A percentile compares a stretch with the other conserved stretches of the same genome.
These are phyloP conservation scores for Eremothecium coryli DNA, from an alignment of 1,139 yeast genomes.

Conservation along the genomic window DNA sequence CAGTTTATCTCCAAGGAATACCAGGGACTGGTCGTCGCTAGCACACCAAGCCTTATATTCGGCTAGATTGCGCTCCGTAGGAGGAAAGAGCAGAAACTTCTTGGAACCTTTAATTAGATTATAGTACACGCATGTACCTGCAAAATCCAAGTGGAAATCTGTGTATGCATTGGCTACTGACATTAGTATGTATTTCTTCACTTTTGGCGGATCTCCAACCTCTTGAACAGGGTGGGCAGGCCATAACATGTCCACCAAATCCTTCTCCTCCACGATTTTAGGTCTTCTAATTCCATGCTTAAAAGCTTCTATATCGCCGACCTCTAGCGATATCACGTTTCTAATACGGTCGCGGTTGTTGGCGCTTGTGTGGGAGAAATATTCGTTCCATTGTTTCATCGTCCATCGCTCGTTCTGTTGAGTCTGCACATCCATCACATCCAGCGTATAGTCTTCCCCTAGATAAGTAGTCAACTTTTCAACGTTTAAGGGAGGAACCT, in stretches of 20 bases:
- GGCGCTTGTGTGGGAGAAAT: slow-evolving; percentile 40
- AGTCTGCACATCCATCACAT: slow-evolving; percentile 84
- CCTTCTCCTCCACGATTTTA: slow-evolving; percentile 52
- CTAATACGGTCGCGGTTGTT: slow-evolving; percentile 52
- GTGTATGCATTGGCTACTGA: slow-evolving; percentile 74
- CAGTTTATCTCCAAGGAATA: slow-evolving; percentile 54
- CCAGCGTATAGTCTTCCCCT: slow-evolving; percentile 58
- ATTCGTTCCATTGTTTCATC: slow-evolving; percentile 64
- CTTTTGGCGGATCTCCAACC: slow-evolving; percentile 47
- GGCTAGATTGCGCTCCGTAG: slow-evolving; percentile 51
- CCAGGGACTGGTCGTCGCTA: slow-evolving; percentile 38
- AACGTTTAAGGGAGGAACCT: slow-evolving; percentile 31
- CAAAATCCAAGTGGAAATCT: slow-evolving; percentile 86
- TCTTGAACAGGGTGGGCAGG: slow-evolving; percentile 10
- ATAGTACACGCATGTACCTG: slow-evolving; percentile 87
- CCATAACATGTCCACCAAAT: slow-evolving; percentile 68
- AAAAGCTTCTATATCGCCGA: slow-evolving; percentile 45
- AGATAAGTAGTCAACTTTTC: slow-evolving; percentile 49
- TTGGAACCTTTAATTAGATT: slow-evolving; percentile 68
- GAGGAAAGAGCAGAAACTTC: slow-evolving; percentile 70
- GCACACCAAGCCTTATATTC: slow-evolving; percentile 72
- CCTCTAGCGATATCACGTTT: slow-evolving; percentile 76
- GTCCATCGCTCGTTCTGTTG: slow-evolving; percentile 65
- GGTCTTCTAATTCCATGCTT: slow-evolving; percentile 55
- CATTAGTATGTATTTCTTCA: slow-evolving; percentile 79